A percentile compares a stretch with the other conserved stretches of the same genome.
phyloP scores from a whole-genome alignment of 2,329 filamentous ascomycete genomes.

The Penicillium sp. region DNA sequence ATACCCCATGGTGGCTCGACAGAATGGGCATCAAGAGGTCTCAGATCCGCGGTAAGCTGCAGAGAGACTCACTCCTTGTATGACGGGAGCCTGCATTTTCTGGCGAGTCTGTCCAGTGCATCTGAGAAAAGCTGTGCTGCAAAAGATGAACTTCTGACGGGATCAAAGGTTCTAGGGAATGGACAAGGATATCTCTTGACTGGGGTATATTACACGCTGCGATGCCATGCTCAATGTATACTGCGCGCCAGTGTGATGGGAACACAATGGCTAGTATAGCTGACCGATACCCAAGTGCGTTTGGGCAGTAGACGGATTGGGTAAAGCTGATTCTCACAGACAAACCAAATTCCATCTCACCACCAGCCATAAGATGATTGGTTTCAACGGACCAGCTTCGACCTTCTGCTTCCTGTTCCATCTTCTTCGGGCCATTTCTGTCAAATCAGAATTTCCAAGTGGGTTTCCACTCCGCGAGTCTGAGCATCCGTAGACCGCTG shows the following conservation, averaged over 20 bases:
- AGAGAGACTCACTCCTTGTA: conserved; percentile 30
- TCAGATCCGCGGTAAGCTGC: conserved; percentile 36
- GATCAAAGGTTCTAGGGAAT: conserved; percentile 10
- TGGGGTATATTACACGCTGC: neutral
- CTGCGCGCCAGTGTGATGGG: neutral
- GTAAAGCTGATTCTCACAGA: neutral
- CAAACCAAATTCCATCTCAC: neutral
- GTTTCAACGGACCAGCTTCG: neutral
- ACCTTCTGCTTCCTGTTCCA: too few species aligned
- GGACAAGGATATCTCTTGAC: neutral
- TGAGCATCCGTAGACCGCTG: conserved; percentile 11
- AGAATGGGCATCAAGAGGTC: conserved; percentile 31
- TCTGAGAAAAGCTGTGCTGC: conserved; percentile 14
- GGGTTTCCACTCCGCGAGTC: neutral
- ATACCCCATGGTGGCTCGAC: conserved; percentile 19
- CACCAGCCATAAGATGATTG: neutral
- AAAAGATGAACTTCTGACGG: conserved; percentile 25
- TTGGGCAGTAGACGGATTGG: neutral
- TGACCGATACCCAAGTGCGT: neutral
- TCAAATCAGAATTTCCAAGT: neutral
- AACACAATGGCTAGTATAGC: neutral
- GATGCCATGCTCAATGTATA: neutral
- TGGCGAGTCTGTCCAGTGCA: conserved; percentile 23
- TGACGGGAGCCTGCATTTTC: conserved; percentile 27
- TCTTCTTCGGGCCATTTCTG: neutral